Evolutionary conservation across 2,329 filamentous ascomycete genomes (phyloP).

Genomic region (Sporothrix globosa): DNA sequence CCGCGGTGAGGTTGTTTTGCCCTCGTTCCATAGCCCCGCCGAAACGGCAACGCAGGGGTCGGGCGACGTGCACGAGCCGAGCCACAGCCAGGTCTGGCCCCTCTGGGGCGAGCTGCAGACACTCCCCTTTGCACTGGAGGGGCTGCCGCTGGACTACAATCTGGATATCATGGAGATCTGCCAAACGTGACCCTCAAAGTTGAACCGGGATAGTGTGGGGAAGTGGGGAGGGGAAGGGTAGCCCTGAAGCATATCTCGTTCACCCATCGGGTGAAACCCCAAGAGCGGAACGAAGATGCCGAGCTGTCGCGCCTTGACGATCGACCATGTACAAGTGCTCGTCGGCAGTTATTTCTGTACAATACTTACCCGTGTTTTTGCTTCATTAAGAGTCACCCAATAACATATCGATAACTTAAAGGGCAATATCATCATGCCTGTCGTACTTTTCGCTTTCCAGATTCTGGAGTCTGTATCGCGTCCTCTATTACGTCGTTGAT

Average conservation of each 20-base stretch:
- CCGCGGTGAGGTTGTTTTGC: not conserved
- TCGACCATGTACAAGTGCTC: not conserved
- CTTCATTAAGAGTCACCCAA: not conserved
- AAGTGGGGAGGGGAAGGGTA: not conserved
- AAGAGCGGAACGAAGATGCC: slow-evolving; percentile 8
- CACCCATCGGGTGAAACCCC: not conserved
- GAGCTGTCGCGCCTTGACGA: not conserved
- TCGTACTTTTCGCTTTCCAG: not conserved
- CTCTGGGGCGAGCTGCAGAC: slow-evolving; percentile 31
- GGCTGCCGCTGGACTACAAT: slow-evolving; percentile 28
- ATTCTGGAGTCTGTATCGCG: not conserved
- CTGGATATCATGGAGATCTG: slow-evolving; percentile 28
- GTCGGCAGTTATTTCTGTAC: not conserved
- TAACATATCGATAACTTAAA: not conserved
- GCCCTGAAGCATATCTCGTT: not conserved
- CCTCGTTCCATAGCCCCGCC: not conserved
- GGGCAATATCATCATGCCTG: too few relatives aligned
- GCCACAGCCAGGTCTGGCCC: slow-evolving; percentile 26
- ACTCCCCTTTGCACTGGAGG: slow-evolving; percentile 30
- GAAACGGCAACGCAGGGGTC: not conserved
- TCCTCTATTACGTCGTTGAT: not conserved
- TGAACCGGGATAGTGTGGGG: not conserved
- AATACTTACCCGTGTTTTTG: not conserved
- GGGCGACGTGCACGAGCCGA: not conserved
- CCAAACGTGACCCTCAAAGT: not conserved